Evolutionary conservation across 208 protist genomes (phyloP), one percentile per base, ranked within the genome.

Genomic region (Leishmania gerbilli): DNA sequence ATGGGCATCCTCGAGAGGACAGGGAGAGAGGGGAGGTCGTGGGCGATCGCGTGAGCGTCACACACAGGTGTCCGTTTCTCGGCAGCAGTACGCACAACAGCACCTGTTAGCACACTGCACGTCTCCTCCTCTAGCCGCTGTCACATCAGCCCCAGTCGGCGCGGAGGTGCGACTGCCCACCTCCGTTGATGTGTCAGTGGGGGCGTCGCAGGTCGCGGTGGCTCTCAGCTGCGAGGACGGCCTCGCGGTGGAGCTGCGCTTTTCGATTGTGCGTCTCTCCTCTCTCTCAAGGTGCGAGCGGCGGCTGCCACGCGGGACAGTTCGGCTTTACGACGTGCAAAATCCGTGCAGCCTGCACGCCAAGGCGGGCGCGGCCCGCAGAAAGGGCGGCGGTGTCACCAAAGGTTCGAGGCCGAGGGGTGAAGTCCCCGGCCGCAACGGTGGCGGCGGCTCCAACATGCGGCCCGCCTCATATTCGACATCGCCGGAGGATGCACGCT

Each of bases 181-280:
- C 42, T 90, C 88, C 2, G 79, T 96, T 8, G 94, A 96, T 76
- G 91, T 97, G 15, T 79, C 87, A 24, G 89, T 95, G 17, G 86
- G 89, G 3, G 51, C 47, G 37, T 71, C 75, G 42, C 79, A 85
- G 34, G 60, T 90, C n/a, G 81, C 90, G 37, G 84, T 96, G 56
- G 87, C 88, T 0, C 76, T 87, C 31, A 82, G 82, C 74, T 87
- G 87, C 58, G 94, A 97, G 79, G 94, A 96, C 60, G 94, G 94
- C 42, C 84, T 88, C 40, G 92, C 91, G 71, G 84, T 90, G n/a
- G 88, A 95, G n/a, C 83, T 96, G 42, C 84, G 88, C 55, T 90
- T 96, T 76, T 67, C 74, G 0, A 58, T 87, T 19, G 67, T 71
- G 19, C 60, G 71, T 21, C 71, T 87, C 2, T 77, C 80, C 3